Evolutionary conservation across 169 alveolate species (phyloP), one percentile per base, ranked within the genome.

Genomic region (Plasmodium knowlesi): DNA sequence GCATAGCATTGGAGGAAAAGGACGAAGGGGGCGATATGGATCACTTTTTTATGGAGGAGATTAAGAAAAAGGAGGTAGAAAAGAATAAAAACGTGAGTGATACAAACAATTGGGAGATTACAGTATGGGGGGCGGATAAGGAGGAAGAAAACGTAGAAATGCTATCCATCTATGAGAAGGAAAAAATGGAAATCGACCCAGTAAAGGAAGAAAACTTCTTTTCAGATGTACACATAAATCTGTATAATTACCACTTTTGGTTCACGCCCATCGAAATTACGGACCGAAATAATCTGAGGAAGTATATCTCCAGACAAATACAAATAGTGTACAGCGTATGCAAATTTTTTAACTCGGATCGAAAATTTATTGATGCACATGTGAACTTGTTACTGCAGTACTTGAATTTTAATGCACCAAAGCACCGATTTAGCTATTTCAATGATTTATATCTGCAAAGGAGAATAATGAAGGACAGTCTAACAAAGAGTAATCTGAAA

Each of bases 211-310:
- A 22, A 37, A 41, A n/a, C 74, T 71, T 43, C 37, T 79, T 78
- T 72, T 28, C 79, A 16, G 54, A 91, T 74, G 82, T 91, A 16
- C 16, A 82, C 84, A 71, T 91, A 71, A 91, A 91, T 82, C 16
- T 91, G n/a, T 91, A 91, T 28, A 91, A 91, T 25, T 91, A 91
- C 71, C 57, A 50, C 73, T 91, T 91, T 41, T 91, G 95, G 95
- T 91, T 91, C 83, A 91, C 95, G 5, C 95, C 95, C n/a, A 82
- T 91, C 10, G 95, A 91, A 82, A 91, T 91, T 43, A 81, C 92
- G 8, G 95, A 91, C 57, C 54, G 39, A 22, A 91, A 91, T 73
- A 91, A 91, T 82, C 57, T 91, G 61, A 91, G 95, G 78, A 91
- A 91, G 57, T 91, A 91, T 72, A 9, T 91, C 9, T 91, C 95